phyloP scores from a whole-genome alignment of 768 basidiomycete species.

The Lyophyllum shimeji region DNA sequence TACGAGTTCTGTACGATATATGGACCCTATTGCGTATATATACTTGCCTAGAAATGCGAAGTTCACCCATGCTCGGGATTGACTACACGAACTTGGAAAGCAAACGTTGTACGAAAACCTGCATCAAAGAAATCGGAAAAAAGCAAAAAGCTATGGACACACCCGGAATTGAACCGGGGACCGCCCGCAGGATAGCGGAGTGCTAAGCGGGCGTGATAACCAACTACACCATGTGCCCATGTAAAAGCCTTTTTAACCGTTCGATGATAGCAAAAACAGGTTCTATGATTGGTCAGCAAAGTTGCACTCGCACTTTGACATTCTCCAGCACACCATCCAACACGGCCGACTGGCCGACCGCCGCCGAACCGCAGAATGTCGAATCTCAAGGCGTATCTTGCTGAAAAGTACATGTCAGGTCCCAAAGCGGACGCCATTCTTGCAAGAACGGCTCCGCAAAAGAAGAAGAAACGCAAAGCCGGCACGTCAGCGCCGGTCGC shows the following conservation, averaged over 20 bases:
- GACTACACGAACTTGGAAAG: too few relatives aligned
- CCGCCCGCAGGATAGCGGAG: too few relatives aligned
- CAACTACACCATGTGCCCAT: neutral
- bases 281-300: constrained; percentile 5
- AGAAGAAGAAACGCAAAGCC: constrained; percentile 79
- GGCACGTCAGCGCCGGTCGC: constrained; percentile 21
- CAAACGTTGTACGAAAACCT: too few relatives aligned
- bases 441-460: constrained; percentile 55
- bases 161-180: too few relatives aligned
- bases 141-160: too few relatives aligned
- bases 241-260: neutral
- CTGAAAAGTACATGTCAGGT: constrained; percentile 94
- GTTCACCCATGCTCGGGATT: too few relatives aligned
- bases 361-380: constrained; percentile 33
- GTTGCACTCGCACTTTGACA: neutral
- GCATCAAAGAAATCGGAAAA: too few relatives aligned
- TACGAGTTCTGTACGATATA: neutral
- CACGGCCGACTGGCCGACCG: too few relatives aligned
- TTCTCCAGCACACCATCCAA: neutral
- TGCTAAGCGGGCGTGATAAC: too few relatives aligned
- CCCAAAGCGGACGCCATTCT: constrained; percentile 96
- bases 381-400: constrained; percentile 78
- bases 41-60: too few relatives aligned
- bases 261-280: too few relatives aligned
- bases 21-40: neutral